These are phyloP conservation scores for Xerocomellus dryophilus DNA, from an alignment of 768 basidiomycete genomes.

Conservation along the genomic window DNA sequence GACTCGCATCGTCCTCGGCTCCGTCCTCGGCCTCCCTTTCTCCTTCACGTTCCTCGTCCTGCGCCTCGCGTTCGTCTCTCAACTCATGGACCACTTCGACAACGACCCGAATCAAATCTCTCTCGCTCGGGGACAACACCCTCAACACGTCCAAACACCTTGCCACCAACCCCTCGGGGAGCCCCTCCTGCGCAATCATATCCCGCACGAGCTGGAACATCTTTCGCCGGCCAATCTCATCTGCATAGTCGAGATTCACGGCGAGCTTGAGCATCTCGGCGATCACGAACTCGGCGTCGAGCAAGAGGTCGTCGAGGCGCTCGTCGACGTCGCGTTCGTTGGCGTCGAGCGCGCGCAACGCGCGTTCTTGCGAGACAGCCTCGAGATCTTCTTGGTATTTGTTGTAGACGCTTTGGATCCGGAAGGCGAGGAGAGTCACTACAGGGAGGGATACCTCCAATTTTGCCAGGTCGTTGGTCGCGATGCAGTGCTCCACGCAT, in stretches of 20 bases:
- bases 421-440: slow-evolving; percentile 77
- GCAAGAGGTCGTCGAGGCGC: slow-evolving; percentile 36
- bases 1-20: slow-evolving; percentile 1
- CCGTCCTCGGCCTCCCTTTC: slow-evolving; percentile 24
- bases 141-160: slow-evolving; percentile 82
- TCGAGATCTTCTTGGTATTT: slow-evolving; percentile 45
- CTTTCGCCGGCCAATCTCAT: slow-evolving; percentile 86
- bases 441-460: slow-evolving; percentile 77
- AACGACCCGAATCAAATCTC: slow-evolving; percentile 82
- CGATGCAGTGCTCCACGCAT: slow-evolving; percentile 74
- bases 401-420: slow-evolving; percentile 71
- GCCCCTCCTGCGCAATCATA: slow-evolving; percentile 70
- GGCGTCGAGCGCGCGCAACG: slow-evolving; percentile 29
- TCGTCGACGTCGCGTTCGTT: slow-evolving; percentile 48
- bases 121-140: slow-evolving; percentile 66
- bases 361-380: slow-evolving; percentile 38
- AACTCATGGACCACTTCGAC: slow-evolving; percentile 87
- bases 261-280: slow-evolving; percentile 79
- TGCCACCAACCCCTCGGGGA: slow-evolving; percentile 69
- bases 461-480: slow-evolving; percentile 54
- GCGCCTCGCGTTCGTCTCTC: slow-evolving; percentile 45
- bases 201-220: slow-evolving; percentile 84
- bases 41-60: slow-evolving; percentile 41
- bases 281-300: slow-evolving; percentile 57
- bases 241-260: slow-evolving; percentile 80